These are phyloP conservation scores for Entrophospora sp. DNA, from an alignment of 192 early-diverging fungal species.

Conservation along the genomic window DNA sequence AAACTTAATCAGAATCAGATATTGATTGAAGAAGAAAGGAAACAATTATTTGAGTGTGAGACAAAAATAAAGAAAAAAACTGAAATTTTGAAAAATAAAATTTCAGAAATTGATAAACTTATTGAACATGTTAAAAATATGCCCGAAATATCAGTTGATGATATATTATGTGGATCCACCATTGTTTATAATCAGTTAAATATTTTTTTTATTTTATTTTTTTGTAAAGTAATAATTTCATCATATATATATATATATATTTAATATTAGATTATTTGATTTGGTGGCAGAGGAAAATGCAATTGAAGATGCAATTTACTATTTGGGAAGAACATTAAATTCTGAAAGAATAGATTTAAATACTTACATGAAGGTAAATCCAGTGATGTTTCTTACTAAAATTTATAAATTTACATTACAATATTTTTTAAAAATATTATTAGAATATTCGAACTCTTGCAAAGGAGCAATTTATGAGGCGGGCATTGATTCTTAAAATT, in stretches of 20 bases:
- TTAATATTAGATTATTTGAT: constrained; percentile 63
- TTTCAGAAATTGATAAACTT: constrained; percentile 44
- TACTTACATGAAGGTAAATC: constrained; percentile 66
- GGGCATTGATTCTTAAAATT: constrained; percentile 67
- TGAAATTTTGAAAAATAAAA: constrained; percentile 51
- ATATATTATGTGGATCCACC: constrained; percentile 47
- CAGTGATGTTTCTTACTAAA: not conserved
- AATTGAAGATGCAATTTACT: constrained; percentile 81
- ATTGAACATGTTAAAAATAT: constrained; percentile 41
- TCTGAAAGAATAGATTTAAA: constrained; percentile 61
- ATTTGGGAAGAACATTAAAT: constrained; percentile 69
- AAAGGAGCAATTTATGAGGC: constrained; percentile 83
- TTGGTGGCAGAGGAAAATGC: constrained; percentile 84
- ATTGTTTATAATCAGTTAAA: constrained; percentile 65
- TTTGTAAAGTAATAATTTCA: too few relatives aligned
- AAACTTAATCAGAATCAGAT: constrained; percentile 65
- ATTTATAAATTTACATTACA: not conserved
- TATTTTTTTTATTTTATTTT: not conserved
- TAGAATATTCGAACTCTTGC: constrained; percentile 71
- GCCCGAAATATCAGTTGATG: constrained; percentile 59
- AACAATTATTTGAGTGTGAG: constrained; percentile 45
- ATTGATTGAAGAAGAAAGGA: constrained; percentile 51
- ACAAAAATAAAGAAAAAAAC: constrained; percentile 57
- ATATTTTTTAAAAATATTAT: constrained; percentile 7
- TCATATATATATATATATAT: too few relatives aligned